Conservation (phyloP, 106 monocot species). For the Acorus gramineus region DNA sequence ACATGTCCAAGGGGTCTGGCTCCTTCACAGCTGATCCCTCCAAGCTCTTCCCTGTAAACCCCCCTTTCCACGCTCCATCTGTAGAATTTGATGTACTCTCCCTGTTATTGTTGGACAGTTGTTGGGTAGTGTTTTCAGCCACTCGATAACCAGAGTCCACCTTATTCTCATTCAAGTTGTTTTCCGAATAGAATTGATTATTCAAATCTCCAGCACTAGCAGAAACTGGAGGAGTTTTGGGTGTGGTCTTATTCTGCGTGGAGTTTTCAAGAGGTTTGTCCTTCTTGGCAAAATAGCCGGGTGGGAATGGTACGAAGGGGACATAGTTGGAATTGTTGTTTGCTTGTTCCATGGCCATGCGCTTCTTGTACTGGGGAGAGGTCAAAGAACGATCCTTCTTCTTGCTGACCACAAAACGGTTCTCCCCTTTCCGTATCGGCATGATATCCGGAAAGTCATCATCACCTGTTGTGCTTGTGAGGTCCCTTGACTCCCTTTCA, state of each 20-base stretch:
- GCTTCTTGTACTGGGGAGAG: slow-evolving; percentile 69
- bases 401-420: slow-evolving; percentile 65
- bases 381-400: slow-evolving; percentile 76
- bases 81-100: background rate
- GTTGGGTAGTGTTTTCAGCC: slow-evolving; percentile 1
- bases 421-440: slow-evolving; percentile 90
- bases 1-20: slow-evolving; percentile 92
- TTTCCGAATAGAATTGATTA: background rate
- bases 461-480: slow-evolving; percentile 14
- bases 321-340: slow-evolving; percentile 50
- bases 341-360: slow-evolving; percentile 73
- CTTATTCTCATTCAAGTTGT: slow-evolving; percentile 10
- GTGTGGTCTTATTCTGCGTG: background rate
- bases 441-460: slow-evolving; percentile 80
- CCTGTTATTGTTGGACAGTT: slow-evolving; percentile 1
- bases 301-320: slow-evolving; percentile 98
- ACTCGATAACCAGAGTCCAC: background rate
- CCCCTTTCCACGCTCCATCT: background rate
- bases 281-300: slow-evolving; percentile 88
- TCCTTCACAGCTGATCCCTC: slow-evolving; percentile 85
- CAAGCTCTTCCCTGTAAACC: slow-evolving; percentile 68
- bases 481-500: slow-evolving; percentile 4
- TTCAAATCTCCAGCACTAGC: background rate
- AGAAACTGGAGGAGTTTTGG: slow-evolving; percentile 6
- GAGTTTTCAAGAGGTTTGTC: slow-evolving; percentile 34